These are phyloP conservation scores for Pleurotus pulmonarius DNA, from an alignment of 768 basidiomycete species.

Conservation along the genomic window DNA sequence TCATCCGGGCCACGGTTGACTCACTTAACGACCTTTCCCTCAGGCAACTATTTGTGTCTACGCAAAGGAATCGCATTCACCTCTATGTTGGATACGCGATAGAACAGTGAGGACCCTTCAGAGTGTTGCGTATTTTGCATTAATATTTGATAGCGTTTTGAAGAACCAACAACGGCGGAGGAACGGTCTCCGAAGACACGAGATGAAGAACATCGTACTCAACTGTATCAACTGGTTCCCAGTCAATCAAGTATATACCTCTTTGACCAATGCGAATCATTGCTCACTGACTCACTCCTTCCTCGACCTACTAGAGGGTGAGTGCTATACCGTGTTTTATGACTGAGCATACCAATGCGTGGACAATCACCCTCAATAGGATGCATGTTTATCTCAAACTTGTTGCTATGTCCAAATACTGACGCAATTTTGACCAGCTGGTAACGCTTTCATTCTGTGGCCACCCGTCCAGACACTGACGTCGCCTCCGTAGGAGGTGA, in stretches of 20 bases:
- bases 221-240: slow-evolving; percentile 7
- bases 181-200: neutral
- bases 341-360: neutral
- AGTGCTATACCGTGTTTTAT: neutral
- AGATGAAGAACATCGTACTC: slow-evolving; percentile 3
- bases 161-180: neutral
- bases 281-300: neutral
- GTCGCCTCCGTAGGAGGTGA: no score
- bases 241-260: neutral
- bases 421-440: neutral
- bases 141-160: neutral
- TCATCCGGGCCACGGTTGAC: neutral
- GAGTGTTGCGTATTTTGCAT: neutral
- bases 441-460: no score
- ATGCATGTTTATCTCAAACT: neutral
- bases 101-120: neutral
- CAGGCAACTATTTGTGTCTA: neutral
- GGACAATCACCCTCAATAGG: neutral
- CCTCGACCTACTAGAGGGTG: neutral
- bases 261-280: no score
- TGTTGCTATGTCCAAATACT: neutral
- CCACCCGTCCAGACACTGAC: no score
- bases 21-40: neutral
- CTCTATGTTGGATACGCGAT: slow-evolving; percentile 2
- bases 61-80: neutral